Percentiles rank a stretch among this genome's conserved stretches.
phyloP scores from a whole-genome alignment of 805 yeast genomes.

The Monosporozyma siamensis region DNA sequence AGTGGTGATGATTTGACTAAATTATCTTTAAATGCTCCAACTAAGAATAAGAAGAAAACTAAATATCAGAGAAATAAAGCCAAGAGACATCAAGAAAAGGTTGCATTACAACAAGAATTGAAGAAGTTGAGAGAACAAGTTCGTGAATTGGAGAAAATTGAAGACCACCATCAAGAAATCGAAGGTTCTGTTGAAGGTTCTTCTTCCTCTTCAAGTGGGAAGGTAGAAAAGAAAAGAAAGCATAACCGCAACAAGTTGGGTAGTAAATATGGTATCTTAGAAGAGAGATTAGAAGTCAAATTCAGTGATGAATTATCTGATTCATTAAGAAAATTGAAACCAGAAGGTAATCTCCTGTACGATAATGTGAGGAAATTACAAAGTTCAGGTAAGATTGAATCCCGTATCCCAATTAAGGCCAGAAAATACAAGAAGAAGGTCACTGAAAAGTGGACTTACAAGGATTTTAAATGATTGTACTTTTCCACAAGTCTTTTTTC shows the following conservation, averaged over 20 bases:
- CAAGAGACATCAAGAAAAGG: slow-evolving; percentile 50
- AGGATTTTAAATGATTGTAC: slow-evolving; percentile 58
- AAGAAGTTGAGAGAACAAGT: slow-evolving; percentile 53
- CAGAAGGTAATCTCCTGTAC: slow-evolving; percentile 81
- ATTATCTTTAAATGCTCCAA: slow-evolving; percentile 67
- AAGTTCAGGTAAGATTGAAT: slow-evolving; percentile 76
- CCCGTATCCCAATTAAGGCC: slow-evolving; percentile 58
- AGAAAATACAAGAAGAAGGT: slow-evolving; percentile 63
- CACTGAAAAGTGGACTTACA: slow-evolving; percentile 89
- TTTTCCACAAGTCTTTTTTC: neutral
- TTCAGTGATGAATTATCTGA: slow-evolving; percentile 82
- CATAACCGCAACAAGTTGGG: slow-evolving; percentile 34
- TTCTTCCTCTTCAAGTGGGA: slow-evolving; percentile 11
- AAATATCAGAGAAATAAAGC: slow-evolving; percentile 65
- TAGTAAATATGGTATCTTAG: slow-evolving; percentile 39
- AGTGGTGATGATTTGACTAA: slow-evolving; percentile 29
- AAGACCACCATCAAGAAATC: slow-evolving; percentile 28
- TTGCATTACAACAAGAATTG: slow-evolving; percentile 45
- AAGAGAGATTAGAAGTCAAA: slow-evolving; percentile 58
- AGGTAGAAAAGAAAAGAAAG: slow-evolving; percentile 23
- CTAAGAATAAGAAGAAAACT: slow-evolving; percentile 62
- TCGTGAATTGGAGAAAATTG: slow-evolving; percentile 45
- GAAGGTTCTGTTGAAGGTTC: slow-evolving; percentile 7
- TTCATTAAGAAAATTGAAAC: slow-evolving; percentile 71
- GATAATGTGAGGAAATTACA: slow-evolving; percentile 79